Percentiles rank a stretch among this genome's conserved stretches.
These are phyloP conservation scores for Aspergillus hancockii DNA, from an alignment of 495 filamentous ascomycete species.

Conservation along the genomic window DNA sequence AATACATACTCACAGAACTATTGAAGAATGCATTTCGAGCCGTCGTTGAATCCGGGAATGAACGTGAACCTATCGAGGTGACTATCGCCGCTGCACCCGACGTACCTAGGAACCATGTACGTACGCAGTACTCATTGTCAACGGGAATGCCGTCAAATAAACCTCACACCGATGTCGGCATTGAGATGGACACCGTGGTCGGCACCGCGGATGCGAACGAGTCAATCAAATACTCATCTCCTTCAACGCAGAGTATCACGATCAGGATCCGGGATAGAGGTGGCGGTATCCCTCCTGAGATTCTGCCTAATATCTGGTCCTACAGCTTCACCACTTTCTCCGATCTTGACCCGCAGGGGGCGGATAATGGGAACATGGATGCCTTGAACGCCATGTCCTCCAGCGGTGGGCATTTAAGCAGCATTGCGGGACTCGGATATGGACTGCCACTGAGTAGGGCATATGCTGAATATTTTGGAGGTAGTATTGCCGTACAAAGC, in stretches of 20 bases:
- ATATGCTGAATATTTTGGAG: constrained; percentile 98
- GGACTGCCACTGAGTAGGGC: constrained; percentile 88
- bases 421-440: constrained; percentile 91
- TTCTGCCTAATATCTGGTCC: constrained; percentile 86
- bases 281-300: constrained; percentile 82
- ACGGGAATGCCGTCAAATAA: constrained; percentile 1
- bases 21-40: constrained; percentile 96
- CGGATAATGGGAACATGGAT: constrained; percentile 55
- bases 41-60: constrained; percentile 77
- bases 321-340: constrained; percentile 96
- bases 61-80: constrained; percentile 79
- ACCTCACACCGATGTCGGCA: constrained; percentile 32
- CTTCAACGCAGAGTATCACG: constrained; percentile 79
- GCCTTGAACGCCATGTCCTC: constrained; percentile 72
- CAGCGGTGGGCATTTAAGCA: constrained; percentile 64
- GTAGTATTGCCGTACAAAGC: constrained; percentile 91
- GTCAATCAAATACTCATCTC: constrained; percentile 40
- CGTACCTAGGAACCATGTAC: constrained; percentile 32
- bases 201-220: constrained; percentile 37
- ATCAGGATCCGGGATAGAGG: constrained; percentile 95
- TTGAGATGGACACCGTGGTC: constrained; percentile 33
- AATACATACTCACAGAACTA: constrained; percentile 95
- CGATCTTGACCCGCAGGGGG: constrained; percentile 51
- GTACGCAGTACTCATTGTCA: background rate
- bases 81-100: constrained; percentile 88